A percentile compares a stretch with the other conserved stretches of the same genome.
phyloP scores from a whole-genome alignment of 192 early-diverging fungal species.

The Umbelopsis sp. region DNA sequence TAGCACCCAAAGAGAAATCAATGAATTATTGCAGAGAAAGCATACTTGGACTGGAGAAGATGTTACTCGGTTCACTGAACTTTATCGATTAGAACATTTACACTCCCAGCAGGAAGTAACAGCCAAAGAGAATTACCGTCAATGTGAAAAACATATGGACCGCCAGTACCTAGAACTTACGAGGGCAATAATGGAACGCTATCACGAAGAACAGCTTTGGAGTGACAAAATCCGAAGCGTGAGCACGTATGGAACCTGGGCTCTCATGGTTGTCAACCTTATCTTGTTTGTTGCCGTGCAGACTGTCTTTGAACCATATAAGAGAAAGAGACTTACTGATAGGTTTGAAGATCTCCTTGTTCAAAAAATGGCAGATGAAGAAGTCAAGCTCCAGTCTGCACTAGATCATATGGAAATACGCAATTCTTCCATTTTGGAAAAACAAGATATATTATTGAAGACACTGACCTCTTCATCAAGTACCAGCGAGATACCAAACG shows the following conservation, averaged over 20 bases:
- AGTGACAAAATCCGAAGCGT: conserved; percentile 83
- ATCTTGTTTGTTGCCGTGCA: conserved; percentile 70
- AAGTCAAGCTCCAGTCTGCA: conserved; percentile 33
- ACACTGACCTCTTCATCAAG: not conserved
- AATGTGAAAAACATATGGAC: conserved; percentile 65
- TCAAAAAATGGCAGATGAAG: conserved; percentile 48
- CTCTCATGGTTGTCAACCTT: conserved; percentile 67
- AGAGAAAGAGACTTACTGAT: conserved; percentile 63
- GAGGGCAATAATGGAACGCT: conserved; percentile 70
- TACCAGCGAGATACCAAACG: not conserved
- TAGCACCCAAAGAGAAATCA: conserved; percentile 72
- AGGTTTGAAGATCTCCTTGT: conserved; percentile 66
- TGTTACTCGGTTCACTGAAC: conserved; percentile 72
- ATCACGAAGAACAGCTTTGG: conserved; percentile 86
- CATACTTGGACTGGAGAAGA: conserved; percentile 74
- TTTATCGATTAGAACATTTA: conserved; percentile 72
- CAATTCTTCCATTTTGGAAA: conserved; percentile 27
- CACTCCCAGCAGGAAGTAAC: conserved; percentile 53
- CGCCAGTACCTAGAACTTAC: conserved; percentile 62
- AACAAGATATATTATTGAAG: conserved; percentile 30
- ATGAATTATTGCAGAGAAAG: conserved; percentile 76
- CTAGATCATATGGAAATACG: conserved; percentile 29
- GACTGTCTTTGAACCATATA: conserved; percentile 72
- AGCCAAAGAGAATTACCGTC: conserved; percentile 49
- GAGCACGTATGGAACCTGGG: conserved; percentile 76